Evolutionary conservation across 257 asterid genomes (phyloP), one percentile per base, ranked within the genome.

Genomic region (Przewalskia tangutica): DNA sequence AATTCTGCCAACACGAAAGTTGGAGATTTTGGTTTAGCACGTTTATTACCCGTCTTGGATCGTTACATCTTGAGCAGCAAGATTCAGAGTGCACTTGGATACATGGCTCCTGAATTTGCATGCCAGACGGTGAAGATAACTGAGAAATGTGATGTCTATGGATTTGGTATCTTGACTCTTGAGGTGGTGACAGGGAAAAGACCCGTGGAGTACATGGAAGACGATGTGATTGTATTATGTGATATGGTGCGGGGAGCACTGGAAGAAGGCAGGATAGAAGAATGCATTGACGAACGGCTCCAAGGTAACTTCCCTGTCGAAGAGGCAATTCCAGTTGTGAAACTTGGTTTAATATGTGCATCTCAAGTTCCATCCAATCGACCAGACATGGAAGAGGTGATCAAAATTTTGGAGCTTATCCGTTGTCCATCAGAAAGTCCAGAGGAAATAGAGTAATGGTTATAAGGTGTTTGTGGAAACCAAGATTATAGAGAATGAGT

Each of bases 361-460:
- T 93, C 98, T 65, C 98, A 92, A 85, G 96, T 93, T 84, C 97
- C 98, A 2, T 93, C 98, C 0, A 93, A 88, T 73, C 89, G 97
- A 17, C 96, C 98, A 2, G 96, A 91, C 62, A 93, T 93, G 98
- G 97, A 89, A 38, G 97, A 93, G 84, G 98, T 92, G 79, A 84
- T 92, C 81, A 87, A 87, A 84, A 93, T 93, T 67, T 86, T 93
- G 92, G 98, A 92, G 77, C 82, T 93, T 6, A 88, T 93, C 32
- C 87, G 84, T 73, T 85, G 89, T 86, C 90, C 97, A 40, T 58
- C 86, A 9, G 91, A 84, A 83, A 85, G 86, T 81, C 93, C 81
- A 36, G 92, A 86, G 82, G 94, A 88, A 42, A 44, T 88, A 63
- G 94, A 87, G 83, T 87, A 81, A 85, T 77, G 63, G 63, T 82